Conservation (phyloP, 1,284 basidiomycete species). For the Irpex lacteus region DNA sequence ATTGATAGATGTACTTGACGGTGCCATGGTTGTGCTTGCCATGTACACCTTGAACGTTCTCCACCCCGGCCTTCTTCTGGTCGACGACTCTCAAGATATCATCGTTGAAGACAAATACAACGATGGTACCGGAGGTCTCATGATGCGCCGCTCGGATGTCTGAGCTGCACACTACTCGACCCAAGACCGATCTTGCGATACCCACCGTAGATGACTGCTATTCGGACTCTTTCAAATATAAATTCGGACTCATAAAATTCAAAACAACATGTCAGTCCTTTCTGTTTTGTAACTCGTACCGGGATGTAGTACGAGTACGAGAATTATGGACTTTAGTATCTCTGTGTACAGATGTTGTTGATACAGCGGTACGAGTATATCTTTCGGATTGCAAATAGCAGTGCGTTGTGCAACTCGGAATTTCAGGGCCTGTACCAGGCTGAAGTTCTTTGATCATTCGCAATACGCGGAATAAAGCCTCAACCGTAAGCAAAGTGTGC, state of each 20-base stretch:
- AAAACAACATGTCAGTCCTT: neutral
- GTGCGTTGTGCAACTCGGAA: neutral
- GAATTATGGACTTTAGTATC: neutral
- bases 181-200: no score
- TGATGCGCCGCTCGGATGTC: neutral
- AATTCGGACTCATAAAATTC: neutral
- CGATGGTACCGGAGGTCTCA: neutral
- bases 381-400: neutral
- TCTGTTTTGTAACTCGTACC: neutral
- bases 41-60: slow-evolving; percentile 54
- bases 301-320: neutral
- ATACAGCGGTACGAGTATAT: neutral
- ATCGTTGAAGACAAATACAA: neutral
- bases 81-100: neutral
- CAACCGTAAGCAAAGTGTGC: no score
- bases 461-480: no score
- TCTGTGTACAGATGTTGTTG: neutral
- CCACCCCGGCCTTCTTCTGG: slow-evolving; percentile 41
- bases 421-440: no score
- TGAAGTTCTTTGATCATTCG: no score
- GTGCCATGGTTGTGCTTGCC: slow-evolving; percentile 55
- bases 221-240: neutral
- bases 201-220: no score
- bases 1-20: slow-evolving; percentile 53
- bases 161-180: neutral